Base-by-base conservation (phyloP, 2,329 filamentous ascomycete genomes). In the Xylaria hypoxylon region DNA sequence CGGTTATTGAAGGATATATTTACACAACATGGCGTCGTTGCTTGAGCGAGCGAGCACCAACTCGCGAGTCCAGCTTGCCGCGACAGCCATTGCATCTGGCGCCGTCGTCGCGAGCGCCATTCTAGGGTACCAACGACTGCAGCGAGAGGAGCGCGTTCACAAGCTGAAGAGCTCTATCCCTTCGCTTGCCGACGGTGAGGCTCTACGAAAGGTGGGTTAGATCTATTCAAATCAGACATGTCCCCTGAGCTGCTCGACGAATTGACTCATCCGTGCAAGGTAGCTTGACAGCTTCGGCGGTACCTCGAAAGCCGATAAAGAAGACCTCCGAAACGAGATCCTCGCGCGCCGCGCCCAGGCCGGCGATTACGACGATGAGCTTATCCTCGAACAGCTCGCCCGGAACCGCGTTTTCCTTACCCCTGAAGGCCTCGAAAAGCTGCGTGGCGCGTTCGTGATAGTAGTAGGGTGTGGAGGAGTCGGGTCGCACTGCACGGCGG, bases 391-490 rank as follows among this genome's bases (percentile, higher is more conserved):
- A 81, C 96, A 99, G 79, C 87, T 99, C 13, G 94, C 95, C 1
- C 90, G 96, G 56, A 98, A 97, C 78, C 88, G 92, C 60, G 94
- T 96, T 33, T 99, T 99, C 77, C 87, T 99, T 11, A 93, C 87
- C 15, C 89, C 95, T 33, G 89, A 90, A 7, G 96, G 96, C 0
- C 86, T 99, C 11, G 83, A 85, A 17, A 93, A 92, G 76, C 86
- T 99, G 33, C 92, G 95, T 13, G 84, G 86, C 52, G 88, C 95
- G 1, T 97, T 96, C 75, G 87, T 99, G 52, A 86, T 98, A 44
- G 87, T 99, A 1, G 94, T 99, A 11, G 96, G 96, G 3, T 95
- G 94, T 72, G 96, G 96, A 69, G 96, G 96, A 47, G 96, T 99
- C 5, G 96, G 96, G 51, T 97, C 94, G 6, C 96, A 99, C 82